phyloP scores from a whole-genome alignment of 2,329 filamentous ascomycete genomes.

The Cordyceps tenuipes region DNA sequence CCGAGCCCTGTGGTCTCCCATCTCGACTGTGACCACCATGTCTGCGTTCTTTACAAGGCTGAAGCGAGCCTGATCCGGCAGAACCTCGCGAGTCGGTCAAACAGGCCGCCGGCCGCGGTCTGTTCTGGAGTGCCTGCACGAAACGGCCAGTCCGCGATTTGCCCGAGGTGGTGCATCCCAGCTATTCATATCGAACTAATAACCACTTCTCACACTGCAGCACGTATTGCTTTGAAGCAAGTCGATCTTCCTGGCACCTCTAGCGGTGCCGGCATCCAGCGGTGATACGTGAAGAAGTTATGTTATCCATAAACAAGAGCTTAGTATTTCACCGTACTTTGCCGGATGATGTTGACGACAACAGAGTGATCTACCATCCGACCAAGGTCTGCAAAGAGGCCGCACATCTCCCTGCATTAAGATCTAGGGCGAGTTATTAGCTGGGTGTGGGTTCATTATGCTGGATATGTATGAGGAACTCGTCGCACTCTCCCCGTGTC shows the following conservation, averaged over 20 bases:
- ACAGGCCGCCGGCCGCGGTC: not conserved
- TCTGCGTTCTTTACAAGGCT: not conserved
- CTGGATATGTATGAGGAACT: not conserved
- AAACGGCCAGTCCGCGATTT: not conserved
- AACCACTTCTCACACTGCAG: not conserved
- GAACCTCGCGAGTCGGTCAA: not conserved
- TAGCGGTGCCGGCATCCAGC: not conserved
- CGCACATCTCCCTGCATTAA: not conserved
- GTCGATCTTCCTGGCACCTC: not conserved
- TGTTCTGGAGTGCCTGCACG: not conserved
- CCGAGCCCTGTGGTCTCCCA: not conserved
- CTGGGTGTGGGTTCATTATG: not conserved
- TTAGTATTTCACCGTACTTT: not conserved
- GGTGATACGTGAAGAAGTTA: not conserved
- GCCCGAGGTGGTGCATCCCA: constrained; percentile 5
- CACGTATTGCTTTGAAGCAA: not conserved
- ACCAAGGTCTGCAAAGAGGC: not conserved
- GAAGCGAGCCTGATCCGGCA: constrained; percentile 7
- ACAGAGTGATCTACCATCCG: not conserved
- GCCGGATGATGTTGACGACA: not conserved
- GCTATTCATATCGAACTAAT: not conserved
- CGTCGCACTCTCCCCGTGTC: not conserved
- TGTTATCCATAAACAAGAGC: too few relatives aligned
- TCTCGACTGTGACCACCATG: not conserved
- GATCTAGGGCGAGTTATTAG: not conserved